A percentile compares a stretch with the other conserved stretches of the same genome.
phyloP scores from a whole-genome alignment of 1,284 basidiomycete species.

The Taiwanofungus camphoratus region DNA sequence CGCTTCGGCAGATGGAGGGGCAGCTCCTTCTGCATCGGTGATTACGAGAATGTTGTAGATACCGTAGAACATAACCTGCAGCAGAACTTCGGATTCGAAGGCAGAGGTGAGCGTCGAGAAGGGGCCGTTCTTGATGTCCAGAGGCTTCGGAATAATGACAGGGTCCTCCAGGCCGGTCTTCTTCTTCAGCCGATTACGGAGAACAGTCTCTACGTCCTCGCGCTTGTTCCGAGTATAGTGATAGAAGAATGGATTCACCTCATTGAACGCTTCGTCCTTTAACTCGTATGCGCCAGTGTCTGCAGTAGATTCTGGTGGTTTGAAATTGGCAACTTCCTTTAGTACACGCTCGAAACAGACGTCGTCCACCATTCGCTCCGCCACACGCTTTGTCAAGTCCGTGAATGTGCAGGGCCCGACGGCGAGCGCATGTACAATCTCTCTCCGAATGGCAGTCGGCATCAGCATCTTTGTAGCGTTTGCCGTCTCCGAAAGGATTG shows the following conservation, averaged over 20 bases:
- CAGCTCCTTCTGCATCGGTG: slow-evolving; percentile 49
- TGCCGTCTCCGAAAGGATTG: slow-evolving; percentile 80
- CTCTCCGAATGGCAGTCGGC: slow-evolving; percentile 66
- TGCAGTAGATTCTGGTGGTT: slow-evolving; percentile 69
- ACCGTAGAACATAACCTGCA: slow-evolving; percentile 76
- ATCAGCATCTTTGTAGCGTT: slow-evolving; percentile 71
- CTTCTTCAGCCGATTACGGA: slow-evolving; percentile 68
- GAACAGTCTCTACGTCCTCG: slow-evolving; percentile 85
- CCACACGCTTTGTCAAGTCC: slow-evolving; percentile 87
- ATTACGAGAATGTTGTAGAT: slow-evolving; percentile 63
- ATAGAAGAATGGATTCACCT: slow-evolving; percentile 95
- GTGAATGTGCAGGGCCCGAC: slow-evolving; percentile 88
- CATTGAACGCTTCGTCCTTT: slow-evolving; percentile 76
- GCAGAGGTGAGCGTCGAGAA: slow-evolving; percentile 55
- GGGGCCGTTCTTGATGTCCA: slow-evolving; percentile 62
- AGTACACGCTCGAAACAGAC: slow-evolving; percentile 81
- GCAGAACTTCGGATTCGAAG: slow-evolving; percentile 62
- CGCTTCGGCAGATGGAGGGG: slow-evolving; percentile 75
- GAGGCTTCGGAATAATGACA: slow-evolving; percentile 68
- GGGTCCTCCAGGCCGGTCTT: slow-evolving; percentile 58
- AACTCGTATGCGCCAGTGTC: slow-evolving; percentile 89
- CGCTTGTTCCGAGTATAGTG: slow-evolving; percentile 95
- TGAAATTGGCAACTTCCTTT: slow-evolving; percentile 77
- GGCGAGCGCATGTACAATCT: slow-evolving; percentile 89
- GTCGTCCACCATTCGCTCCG: slow-evolving; percentile 87